Conservation (phyloP, 257 asterid genomes). For the Solanum virginianum region DNA sequence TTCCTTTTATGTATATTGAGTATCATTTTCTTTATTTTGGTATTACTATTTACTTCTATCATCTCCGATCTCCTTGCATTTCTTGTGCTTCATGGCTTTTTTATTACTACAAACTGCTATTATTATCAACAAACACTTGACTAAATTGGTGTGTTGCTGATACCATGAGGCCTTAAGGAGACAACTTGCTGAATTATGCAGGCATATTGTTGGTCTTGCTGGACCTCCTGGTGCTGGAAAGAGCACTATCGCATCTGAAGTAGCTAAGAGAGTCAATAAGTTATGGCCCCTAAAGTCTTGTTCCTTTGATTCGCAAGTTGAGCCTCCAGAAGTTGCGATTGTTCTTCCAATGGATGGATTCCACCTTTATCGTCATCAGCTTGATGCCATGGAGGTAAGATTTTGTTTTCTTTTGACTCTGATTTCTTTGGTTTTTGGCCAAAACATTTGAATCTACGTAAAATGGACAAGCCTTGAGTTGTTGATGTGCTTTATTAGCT, state of each 20-base stretch:
- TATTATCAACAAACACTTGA: neutral
- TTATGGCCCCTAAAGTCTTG: slow-evolving; percentile 57
- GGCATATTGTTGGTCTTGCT: slow-evolving; percentile 82
- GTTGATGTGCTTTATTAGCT: neutral
- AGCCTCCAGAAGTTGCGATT: slow-evolving; percentile 59
- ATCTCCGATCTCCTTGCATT: neutral
- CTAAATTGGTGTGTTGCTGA: neutral
- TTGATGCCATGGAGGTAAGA: slow-evolving; percentile 80
- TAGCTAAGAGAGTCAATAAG: slow-evolving; percentile 60
- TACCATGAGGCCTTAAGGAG: neutral
- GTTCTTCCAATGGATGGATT: slow-evolving; percentile 98
- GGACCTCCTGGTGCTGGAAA: slow-evolving; percentile 99
- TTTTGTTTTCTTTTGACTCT: neutral
- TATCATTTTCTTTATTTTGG: neutral
- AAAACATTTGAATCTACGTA: neutral
- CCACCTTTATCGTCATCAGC: slow-evolving; percentile 85
- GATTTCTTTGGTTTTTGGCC: neutral
- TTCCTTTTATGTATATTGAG: neutral
- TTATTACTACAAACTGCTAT: neutral
- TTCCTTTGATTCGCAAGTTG: slow-evolving; percentile 64
- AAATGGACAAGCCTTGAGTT: neutral
- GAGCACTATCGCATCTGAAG: slow-evolving; percentile 72
- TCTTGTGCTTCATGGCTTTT: neutral
- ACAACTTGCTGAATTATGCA: slow-evolving; percentile 18
- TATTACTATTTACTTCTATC: neutral